These are phyloP conservation scores for Cupressus sempervirens DNA, from an alignment of 75 land plant genomes.

Conservation along the genomic window DNA sequence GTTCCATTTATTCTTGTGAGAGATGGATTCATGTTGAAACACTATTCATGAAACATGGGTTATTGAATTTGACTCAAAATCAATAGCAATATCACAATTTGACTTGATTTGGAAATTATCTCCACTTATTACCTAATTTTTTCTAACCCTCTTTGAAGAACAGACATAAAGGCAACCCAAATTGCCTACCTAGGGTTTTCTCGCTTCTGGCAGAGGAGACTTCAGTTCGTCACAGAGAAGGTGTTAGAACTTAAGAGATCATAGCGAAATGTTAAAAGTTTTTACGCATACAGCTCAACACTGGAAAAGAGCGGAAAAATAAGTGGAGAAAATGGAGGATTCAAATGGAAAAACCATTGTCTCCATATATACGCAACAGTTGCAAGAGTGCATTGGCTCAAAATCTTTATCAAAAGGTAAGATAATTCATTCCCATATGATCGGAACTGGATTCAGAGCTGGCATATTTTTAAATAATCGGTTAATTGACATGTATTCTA, in stretches of 20 bases:
- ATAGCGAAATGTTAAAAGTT: neutral
- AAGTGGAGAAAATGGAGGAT: neutral
- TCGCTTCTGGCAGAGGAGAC: no score
- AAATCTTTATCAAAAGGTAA: conserved; percentile 7
- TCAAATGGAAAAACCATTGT: neutral
- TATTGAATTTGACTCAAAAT: no score
- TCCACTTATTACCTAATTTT: no score
- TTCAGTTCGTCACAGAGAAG: neutral
- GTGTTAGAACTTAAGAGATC: neutral
- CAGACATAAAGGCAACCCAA: no score
- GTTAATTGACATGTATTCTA: no score
- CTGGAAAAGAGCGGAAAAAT: neutral
- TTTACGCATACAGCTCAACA: neutral
- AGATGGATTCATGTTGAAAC: no score
- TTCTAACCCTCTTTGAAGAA: no score
- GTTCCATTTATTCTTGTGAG: no score
- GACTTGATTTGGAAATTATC: no score
- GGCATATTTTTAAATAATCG: neutral
- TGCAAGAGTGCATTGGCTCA: neutral
- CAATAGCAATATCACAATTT: no score
- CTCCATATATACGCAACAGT: neutral
- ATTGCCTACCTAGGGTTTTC: no score
- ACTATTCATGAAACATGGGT: no score
- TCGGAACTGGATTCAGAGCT: conserved; percentile 15
- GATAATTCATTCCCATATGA: conserved; percentile 9